Evolutionary conservation across 805 yeast genomes (phyloP), one percentile per base, ranked within the genome.

Genomic region (Wickerhamomyces sydowiorum): DNA sequence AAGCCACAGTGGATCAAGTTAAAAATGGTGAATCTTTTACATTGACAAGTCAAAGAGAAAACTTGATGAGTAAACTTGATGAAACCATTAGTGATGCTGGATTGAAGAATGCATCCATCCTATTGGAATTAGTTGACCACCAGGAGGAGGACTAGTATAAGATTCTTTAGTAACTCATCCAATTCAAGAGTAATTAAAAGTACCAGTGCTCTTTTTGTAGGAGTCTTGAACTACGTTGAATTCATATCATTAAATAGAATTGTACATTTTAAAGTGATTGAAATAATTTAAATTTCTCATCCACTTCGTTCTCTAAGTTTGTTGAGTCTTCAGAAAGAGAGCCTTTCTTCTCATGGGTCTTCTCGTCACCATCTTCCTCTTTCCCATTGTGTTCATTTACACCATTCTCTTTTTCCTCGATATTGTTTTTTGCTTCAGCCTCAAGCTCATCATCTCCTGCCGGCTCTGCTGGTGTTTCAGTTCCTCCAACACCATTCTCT

Each of bases 91-190:
- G 70, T 30, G 86, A 78, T 7, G 87, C 93, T 1, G 90, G 89
- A 1, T 71, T 93, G 48, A 77, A 80, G 54, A 93, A 89, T 61
- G 88, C 96, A 31, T 82, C 91, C 37, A 64, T 90, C 7, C 62
- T 87, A 37, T 68, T 89, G 27, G 96, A 90, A 48, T 56, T 18
- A 38, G 37, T 39, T n/a, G 36, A 35, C 10, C 18, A 37, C 14
- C 44, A 36, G 14, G 27, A 33, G 5, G 19, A 19, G 25, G n/a
- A 9, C 15, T 10, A 31, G 10, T 8, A 8, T 8, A 12, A 12
- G 27, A 24, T 12, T 24, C 12, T 24, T 24, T 24, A 24, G 12
- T n/a, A n/a, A n/a, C n/a, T n/a, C n/a, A n/a, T n/a, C n/a, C n/a
- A n/a, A n/a, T n/a, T n/a, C n/a, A n/a, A n/a, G n/a, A n/a, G n/a